Evolutionary conservation across 805 yeast species (phyloP).

Genomic region (Cyberlindnera americana): DNA sequence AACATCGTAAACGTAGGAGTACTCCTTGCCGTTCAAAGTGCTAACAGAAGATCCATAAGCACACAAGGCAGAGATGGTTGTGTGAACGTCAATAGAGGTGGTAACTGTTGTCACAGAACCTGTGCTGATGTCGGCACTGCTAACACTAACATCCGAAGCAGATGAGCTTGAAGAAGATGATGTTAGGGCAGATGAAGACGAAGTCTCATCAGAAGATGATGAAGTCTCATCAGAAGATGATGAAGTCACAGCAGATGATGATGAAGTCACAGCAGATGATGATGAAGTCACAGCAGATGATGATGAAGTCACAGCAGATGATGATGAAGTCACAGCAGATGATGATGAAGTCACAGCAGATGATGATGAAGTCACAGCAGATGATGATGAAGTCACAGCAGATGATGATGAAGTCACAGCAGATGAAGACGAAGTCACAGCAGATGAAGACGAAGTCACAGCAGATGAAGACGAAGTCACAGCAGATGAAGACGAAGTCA

Average conservation of each 20-base stretch:
- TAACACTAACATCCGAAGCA: background rate
- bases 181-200: background rate
- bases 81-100: slow-evolving; percentile 1
- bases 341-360: too few species aligned
- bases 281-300: background rate
- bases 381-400: slow-evolving; percentile 3
- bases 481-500: slow-evolving; percentile 3
- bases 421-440: slow-evolving; percentile 2
- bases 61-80: slow-evolving; percentile 2
- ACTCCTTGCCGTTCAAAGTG: slow-evolving; percentile 4
- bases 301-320: background rate
- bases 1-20: slow-evolving; percentile 3
- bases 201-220: slow-evolving; percentile 1
- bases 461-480: slow-evolving; percentile 4
- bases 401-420: slow-evolving; percentile 2
- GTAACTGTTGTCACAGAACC: slow-evolving; percentile 4
- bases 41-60: slow-evolving; percentile 4
- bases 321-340: slow-evolving; percentile 1
- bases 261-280: slow-evolving; percentile 1
- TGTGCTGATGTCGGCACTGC: background rate
- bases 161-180: background rate
- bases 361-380: too few species aligned
- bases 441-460: slow-evolving; percentile 1
- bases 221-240: slow-evolving; percentile 1
- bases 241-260: slow-evolving; percentile 4